Percentiles rank a stretch among this genome's conserved stretches.
phyloP scores from a whole-genome alignment of 2,329 filamentous ascomycete species.

The Pleurostoma richardsiae region DNA sequence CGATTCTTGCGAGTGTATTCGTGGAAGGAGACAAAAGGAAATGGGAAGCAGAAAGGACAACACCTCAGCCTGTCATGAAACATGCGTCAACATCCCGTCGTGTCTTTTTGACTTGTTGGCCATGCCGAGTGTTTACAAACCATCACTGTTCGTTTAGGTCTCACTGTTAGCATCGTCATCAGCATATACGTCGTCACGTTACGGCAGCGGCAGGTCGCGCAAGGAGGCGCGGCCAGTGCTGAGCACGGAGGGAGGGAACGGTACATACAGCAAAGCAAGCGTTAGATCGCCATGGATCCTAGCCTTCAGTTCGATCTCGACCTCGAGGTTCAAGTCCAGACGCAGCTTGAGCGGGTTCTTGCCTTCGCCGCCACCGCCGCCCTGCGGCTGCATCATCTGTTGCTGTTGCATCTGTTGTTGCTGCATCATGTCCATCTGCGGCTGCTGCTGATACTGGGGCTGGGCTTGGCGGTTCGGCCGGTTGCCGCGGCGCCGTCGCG shows the following conservation, averaged over 20 bases:
- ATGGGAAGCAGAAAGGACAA: no score
- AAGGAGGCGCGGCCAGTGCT: not conserved
- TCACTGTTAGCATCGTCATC: conserved; percentile 1
- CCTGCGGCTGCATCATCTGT: conserved; percentile 21
- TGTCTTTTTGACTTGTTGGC: no score
- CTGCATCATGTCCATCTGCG: conserved; percentile 17
- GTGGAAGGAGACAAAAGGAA: no score
- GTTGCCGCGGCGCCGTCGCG: not conserved
- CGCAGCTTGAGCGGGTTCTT: conserved; percentile 64
- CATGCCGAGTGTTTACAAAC: not conserved
- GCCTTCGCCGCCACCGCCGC: conserved; percentile 27
- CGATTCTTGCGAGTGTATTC: no score
- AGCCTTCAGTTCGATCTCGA: conserved; percentile 76
- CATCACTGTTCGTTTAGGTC: conserved; percentile 3
- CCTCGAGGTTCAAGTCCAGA: conserved; percentile 70
- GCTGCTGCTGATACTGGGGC: conserved; percentile 10
- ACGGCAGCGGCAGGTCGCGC: not conserved
- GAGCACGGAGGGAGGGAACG: not conserved
- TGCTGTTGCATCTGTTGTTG: conserved; percentile 22
- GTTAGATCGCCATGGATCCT: conserved; percentile 75
- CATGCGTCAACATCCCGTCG: no score
- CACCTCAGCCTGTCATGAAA: no score
- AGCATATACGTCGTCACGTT: not conserved
- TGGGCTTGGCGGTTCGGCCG: conserved; percentile 1
- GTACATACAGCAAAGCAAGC: conserved; percentile 60